Percentiles rank a stretch among this genome's conserved stretches.
Evolutionary conservation across 345 rosid genomes (phyloP).

Genomic region (Populus tremula): DNA sequence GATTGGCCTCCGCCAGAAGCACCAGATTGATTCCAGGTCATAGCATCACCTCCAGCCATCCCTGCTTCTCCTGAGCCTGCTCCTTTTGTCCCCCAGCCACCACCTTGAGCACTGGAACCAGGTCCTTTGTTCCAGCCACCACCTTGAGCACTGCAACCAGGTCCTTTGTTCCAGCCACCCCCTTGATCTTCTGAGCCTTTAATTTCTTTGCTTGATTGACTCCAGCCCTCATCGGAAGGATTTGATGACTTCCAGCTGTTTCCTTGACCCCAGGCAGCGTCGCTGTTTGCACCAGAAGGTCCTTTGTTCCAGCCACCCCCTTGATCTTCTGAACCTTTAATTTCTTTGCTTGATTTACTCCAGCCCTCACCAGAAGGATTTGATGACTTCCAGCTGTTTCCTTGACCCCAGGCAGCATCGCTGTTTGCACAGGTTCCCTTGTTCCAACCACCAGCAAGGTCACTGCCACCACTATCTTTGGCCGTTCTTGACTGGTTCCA

Average conservation of each 20-base stretch:
- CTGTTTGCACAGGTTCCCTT: not conserved
- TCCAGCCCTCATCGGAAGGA: slow-evolving; percentile 8
- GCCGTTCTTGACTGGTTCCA: slow-evolving; percentile 9
- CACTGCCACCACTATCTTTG: not conserved
- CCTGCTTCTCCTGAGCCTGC: slow-evolving; percentile 14
- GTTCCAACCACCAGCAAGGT: slow-evolving; percentile 5
- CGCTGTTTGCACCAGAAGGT: not conserved
- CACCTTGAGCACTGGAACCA: not conserved
- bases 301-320: slow-evolving; percentile 9
- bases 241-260: slow-evolving; percentile 2
- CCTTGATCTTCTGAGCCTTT: not conserved
- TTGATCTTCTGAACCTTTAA: not conserved
- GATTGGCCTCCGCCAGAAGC: slow-evolving; percentile 16
- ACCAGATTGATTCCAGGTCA: slow-evolving; percentile 25
- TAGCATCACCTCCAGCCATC: slow-evolving; percentile 6
- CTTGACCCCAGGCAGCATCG: slow-evolving; percentile 12
- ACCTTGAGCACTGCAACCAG: not conserved
- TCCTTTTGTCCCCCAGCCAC: slow-evolving; percentile 22
- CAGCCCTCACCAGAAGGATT: slow-evolving; percentile 4
- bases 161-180: slow-evolving; percentile 9
- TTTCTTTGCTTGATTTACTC: not conserved
- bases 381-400: slow-evolving; percentile 2
- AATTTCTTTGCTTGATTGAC: too few species aligned
- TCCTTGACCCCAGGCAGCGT: slow-evolving; percentile 14
- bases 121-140: slow-evolving; percentile 9